Base-by-base conservation (phyloP, 106 monocot species). In the Ottelia alismoides region DNA sequence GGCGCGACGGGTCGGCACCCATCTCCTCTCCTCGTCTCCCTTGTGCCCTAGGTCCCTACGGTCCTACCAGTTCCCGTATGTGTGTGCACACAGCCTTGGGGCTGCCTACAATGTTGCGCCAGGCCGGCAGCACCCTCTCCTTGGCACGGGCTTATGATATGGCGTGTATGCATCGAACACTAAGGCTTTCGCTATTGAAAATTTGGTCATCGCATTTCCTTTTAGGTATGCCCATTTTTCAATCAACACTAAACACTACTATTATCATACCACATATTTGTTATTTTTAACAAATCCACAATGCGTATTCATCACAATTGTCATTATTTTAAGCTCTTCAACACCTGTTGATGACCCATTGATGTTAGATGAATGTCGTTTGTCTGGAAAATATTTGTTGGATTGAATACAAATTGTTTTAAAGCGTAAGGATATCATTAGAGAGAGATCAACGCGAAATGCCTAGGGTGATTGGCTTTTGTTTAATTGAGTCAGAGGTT, bases 131-230 rank as follows among this genome's bases (percentile, higher is more conserved):
- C n/a, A n/a, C n/a, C n/a, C n/a, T n/a, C n/a, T n/a, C n/a, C n/a
- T n/a, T n/a, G n/a, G 89, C 96, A 28, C 89, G 96, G 46, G 90
- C 90, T 29, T 98, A 90, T 65, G 98, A 90, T 69, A n/a, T n/a
- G 98, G 98, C 71, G 90, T 98, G 98, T 98, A 98, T 56, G 86
- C 98, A 53, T 89, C 98, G 30, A 98, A 98, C 62, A 98, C 98
- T 7, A 98, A 90, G 98, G 98, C 98, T 51, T 90, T 74, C 51
- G 96, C 90, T 31, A 98, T 98, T 77, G 98, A 98, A 52, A 74
- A 89, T 0, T 75, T 98, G 90, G 98, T 89, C 58, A 98, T 90
- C 90, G 67, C 78, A 31, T 78, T 98, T 35, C 98, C 98, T 2
- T 90, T 72, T 64, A 96, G 94, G 87, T 74, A 55, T 7, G 40